Conservation (phyloP, 345 rosid species). For the Pelargonium nanum region DNA sequence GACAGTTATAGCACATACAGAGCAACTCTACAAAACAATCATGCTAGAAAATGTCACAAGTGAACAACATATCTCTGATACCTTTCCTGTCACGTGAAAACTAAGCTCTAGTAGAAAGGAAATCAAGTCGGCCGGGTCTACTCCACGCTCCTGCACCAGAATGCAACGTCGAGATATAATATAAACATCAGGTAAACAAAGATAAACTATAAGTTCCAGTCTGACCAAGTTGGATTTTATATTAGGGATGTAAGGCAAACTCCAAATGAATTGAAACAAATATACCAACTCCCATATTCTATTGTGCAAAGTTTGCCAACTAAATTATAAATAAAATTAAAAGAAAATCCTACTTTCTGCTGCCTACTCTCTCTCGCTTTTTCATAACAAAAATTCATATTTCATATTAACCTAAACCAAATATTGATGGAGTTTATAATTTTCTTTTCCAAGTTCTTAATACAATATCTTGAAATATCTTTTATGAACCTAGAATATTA, state of each 20-base stretch:
- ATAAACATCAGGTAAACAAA: not conserved
- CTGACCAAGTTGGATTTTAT: not conserved
- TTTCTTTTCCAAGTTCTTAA: not conserved
- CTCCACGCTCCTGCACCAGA: slow-evolving; percentile 67
- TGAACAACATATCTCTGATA: slow-evolving; percentile 14
- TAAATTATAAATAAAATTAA: not conserved
- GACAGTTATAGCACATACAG: too few relatives aligned
- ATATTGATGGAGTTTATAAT: not conserved
- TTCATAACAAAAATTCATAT: not conserved
- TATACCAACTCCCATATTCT: not conserved
- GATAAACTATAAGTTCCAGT: not conserved
- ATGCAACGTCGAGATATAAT: slow-evolving; percentile 7
- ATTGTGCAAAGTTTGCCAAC: not conserved
- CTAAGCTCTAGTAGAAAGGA: slow-evolving; percentile 94
- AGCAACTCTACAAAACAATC: too few relatives aligned
- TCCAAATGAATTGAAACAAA: not conserved
- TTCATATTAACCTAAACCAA: not conserved
- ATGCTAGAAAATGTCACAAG: too few relatives aligned
- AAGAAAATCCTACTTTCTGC: too few relatives aligned
- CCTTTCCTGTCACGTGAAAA: slow-evolving; percentile 90
- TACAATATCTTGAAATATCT: too few relatives aligned
- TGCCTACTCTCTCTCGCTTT: too few relatives aligned
- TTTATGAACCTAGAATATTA: too few relatives aligned
- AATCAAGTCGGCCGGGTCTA: slow-evolving; percentile 78
- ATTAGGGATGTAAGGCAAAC: not conserved